Evolutionary conservation across 208 protist species (phyloP).

Genomic region (Naegleria lovaniensis): DNA sequence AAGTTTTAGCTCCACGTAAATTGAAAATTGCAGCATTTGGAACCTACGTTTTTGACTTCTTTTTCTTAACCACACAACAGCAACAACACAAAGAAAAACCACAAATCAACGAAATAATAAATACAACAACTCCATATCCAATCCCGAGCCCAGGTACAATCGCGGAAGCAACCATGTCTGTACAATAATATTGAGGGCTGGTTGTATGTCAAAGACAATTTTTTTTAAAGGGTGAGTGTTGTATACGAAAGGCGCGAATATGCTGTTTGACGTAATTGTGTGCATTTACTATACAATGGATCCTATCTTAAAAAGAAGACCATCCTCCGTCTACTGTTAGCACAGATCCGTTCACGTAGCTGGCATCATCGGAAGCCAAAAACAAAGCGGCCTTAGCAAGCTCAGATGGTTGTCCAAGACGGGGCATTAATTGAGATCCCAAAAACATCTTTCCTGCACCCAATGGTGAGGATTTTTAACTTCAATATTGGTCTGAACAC

Average conservation of each 20-base stretch:
- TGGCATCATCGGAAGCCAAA: not conserved
- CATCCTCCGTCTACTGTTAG: not conserved
- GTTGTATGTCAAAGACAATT: too few relatives aligned
- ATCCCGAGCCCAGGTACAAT: not conserved
- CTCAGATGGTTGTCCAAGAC: not conserved
- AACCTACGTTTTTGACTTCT: not conserved
- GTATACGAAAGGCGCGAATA: too few relatives aligned
- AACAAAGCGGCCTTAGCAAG: not conserved
- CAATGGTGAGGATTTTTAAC: not conserved
- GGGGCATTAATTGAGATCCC: not conserved
- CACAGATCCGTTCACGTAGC: not conserved
- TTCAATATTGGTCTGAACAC: not conserved
- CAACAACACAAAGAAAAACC: not conserved
- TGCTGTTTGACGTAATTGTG: too few relatives aligned
- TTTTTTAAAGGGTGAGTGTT: too few relatives aligned
- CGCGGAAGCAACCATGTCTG: not conserved
- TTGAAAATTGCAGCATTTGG: not conserved
- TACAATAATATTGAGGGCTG: too few relatives aligned
- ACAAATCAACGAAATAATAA: not conserved
- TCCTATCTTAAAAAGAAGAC: constrained; percentile 1
- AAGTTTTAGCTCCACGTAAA: not conserved
- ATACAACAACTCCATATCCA: not conserved
- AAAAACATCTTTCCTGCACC: not conserved
- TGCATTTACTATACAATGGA: too few relatives aligned
- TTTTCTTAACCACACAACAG: not conserved